Evolutionary conservation across 2,329 filamentous ascomycete species (phyloP), one percentile per base, ranked within the genome.

Genomic region (Juglanconis juglandina): DNA sequence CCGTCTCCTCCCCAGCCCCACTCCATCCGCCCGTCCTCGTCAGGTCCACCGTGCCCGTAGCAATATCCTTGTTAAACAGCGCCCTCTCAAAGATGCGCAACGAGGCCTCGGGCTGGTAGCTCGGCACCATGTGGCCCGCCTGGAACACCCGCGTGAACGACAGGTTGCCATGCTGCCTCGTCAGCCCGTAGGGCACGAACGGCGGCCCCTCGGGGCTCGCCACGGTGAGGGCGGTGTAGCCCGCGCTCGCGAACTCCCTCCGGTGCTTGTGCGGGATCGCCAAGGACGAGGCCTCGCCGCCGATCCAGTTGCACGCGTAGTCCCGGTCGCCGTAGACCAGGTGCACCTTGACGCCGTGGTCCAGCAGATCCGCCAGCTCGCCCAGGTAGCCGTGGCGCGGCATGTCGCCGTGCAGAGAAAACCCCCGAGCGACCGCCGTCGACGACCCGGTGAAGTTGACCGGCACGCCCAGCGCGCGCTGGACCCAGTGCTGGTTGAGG

Each of bases 121-220:
- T 79, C 0, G 79, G 77, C 2, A 79, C 77, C 66, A 81, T 76
- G 64, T 85, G 83, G 0, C 83, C 82, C 3, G 82, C 77, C 64
- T 85, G 76, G 65, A 81, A 84, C 11, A 85, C 77, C 0, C 83
- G 76, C 8, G 79, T 79, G 68, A 86, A 86, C 3, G 79, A 82
- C 48, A 86, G 77, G 62, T 88, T 89, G 2, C 86, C 87, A 63
- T 82, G 85, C 68, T 91, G 87, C 1, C 87, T 79, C 0, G 88
- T 87, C 50, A 82, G 79, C 9, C 88, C 88, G 33, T 81, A 87
- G 24, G 61, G 47, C 55, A 61, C 61, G 9, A 61, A 56, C 5
- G 61, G 61, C 44, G 61, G 58, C 4, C 78, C 75, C 3, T 75
- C 76, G 65, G 88, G 85, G 7, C 86, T 82, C 13, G 55, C 24